Evolutionary conservation across 139 green algal species (phyloP), one percentile per base, ranked within the genome.

Genomic region (Chlorella sp.): DNA sequence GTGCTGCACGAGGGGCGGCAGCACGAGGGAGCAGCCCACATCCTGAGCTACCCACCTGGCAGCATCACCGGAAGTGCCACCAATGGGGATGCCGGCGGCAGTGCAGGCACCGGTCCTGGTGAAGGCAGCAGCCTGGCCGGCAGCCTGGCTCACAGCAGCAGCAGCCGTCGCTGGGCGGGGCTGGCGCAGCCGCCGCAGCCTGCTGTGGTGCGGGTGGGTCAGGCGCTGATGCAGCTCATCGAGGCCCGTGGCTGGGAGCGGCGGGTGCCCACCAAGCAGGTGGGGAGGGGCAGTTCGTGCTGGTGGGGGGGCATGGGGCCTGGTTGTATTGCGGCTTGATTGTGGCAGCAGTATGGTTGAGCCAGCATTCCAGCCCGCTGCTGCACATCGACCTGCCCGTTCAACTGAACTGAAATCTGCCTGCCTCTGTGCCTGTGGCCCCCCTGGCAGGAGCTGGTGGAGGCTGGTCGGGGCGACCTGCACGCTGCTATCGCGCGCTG

Each of bases 231-330:
- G 38, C 76, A 82, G 60, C 76, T 82, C 13, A 82, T 82, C 16
- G 76, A 71, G 57, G 76, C 76, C 1, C 76, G 76, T 20, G 76
- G 76, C 25, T 82, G 76, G 76, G 76, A 82, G 57, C 36, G 26
- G 60, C 76, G 76, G 3, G 76, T 82, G 76, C 76, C 76, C 57
- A 82, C 76, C 76, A 82, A 82, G 57, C 76, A 82, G 74, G 74
- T 81, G 51, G 0, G 74, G 25, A 11, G n/a, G 12, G 11, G 26
- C 12, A 1, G 1, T 38, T 4, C 13, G 63, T 5, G 16, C 13
- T 71, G 44, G 44, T 9, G 21, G 51, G 51, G 51, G 2, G 51
- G 51, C 51, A 9, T 51, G n/a, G n/a, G n/a, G n/a, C n/a, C n/a
- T n/a, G n/a, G n/a, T n/a, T n/a, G n/a, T n/a, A n/a, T n/a, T n/a